These are phyloP conservation scores for Penicillium janthinellum DNA, from an alignment of 2,329 filamentous ascomycete genomes.

Conservation along the genomic window DNA sequence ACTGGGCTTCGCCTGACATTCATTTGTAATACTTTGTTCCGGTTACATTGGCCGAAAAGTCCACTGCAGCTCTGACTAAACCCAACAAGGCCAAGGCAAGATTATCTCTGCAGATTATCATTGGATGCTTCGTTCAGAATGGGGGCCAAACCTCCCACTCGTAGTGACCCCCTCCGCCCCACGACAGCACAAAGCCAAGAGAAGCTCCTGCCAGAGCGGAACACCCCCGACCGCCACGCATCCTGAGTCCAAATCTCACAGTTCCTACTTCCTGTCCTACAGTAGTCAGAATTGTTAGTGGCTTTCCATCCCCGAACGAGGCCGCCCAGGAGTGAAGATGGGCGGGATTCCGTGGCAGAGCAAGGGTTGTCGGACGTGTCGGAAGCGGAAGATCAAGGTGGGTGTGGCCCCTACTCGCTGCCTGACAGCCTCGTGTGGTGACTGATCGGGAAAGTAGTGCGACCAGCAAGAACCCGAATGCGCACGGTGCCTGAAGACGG, in stretches of 20 bases:
- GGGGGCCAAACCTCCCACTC: not conserved
- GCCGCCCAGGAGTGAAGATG: slow-evolving; percentile 1
- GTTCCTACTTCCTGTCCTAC: not conserved
- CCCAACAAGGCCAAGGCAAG: not conserved
- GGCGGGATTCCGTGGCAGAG: slow-evolving; percentile 9
- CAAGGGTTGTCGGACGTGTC: slow-evolving; percentile 7
- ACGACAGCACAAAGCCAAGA: not conserved
- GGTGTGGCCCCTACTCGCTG: not conserved
- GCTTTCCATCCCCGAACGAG: not conserved
- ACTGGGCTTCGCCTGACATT: not conserved
- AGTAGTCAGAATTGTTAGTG: not conserved
- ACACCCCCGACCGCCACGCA: not conserved
- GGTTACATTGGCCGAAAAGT: not conserved
- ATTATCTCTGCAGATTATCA: not conserved
- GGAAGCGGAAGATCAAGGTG: slow-evolving; percentile 10
- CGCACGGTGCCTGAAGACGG: slow-evolving; percentile 7
- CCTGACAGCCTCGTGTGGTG: not conserved
- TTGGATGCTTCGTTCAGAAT: not conserved
- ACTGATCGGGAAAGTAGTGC: slow-evolving; percentile 6
- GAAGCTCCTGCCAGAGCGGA: too few relatives aligned
- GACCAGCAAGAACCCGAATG: slow-evolving; percentile 9
- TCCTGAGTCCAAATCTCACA: not conserved
- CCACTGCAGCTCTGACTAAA: not conserved
- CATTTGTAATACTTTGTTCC: not conserved
- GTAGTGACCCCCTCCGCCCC: not conserved